Evolutionary conservation across 148 eudicot genomes (phyloP), one percentile per base, ranked within the genome.

Genomic region (Vaccinium darrowii): DNA sequence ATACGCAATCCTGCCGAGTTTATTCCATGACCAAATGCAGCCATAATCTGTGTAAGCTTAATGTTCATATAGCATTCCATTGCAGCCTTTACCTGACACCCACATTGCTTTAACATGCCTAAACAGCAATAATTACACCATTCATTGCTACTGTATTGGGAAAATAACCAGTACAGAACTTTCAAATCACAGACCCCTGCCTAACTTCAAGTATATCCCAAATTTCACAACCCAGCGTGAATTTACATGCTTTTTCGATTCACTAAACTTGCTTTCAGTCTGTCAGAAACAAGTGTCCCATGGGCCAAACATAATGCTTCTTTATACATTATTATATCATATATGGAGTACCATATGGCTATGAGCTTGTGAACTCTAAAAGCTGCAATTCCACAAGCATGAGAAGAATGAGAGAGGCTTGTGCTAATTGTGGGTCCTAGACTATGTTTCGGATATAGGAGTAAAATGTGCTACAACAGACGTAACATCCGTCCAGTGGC

Each of bases 371-470:
- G 43, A 27, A 52, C 11, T 52, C 57, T 52, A 51, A 78, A 52
- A 53, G 15, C 39, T 13, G 62, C 62, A 78, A 78, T 78, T 77
- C 36, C 81, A 25, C 80, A 78, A 6, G 21, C n/a, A 14, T 78
- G n/a, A 30, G 12, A 25, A 21, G 43, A 30, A 52, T 52, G n/a
- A 3, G 57, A 77, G 30, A 57, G 58, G 21, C 80, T 52, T 53
- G 5, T 27, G 43, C 62, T 16, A 25, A 78, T 52, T 53, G 39
- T 78, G 81, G 82, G 13, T 57, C 7, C 47, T 8, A 1, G 12
- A 79, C 33, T 16, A 51, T 8, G 39, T 51, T 76, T 21, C 56
- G 47, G 27, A 76, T n/a, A 50, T 47, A 21, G 9, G 6, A 49
- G 56, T 49, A 47, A n/a, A 73, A 73, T 27, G 51, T 36, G 43